Base-by-base conservation (phyloP, 2,329 filamentous ascomycete genomes). In the Penicillium sp. region DNA sequence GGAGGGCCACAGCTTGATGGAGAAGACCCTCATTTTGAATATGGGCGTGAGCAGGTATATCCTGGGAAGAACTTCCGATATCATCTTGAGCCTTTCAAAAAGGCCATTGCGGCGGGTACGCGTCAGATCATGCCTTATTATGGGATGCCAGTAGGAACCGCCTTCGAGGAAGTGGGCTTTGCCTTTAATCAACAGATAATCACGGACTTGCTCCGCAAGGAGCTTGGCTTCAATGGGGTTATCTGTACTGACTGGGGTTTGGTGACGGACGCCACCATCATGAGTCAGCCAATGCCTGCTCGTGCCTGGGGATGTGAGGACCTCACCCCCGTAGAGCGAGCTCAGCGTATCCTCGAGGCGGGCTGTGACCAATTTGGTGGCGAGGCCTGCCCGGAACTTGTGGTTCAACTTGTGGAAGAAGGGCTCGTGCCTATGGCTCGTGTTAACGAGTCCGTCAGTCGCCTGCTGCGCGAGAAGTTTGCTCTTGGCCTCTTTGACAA, bases 281-380 rank as follows among this genome's bases (percentile, higher is more conserved):
- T 26, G 13, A 6, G 31, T 13, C 31, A 38, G 19, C 11, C 57
- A 53, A 31, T 44, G 31, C 13, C 52, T 59, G 49, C 48, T 49
- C 49, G 49, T 4, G 57, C 57, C 8, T 59, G 57, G 57, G 57
- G 57, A 9, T 48, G 49, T 1, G 57, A 59, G 29, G 9, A 47
- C 21, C 49, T 59, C 23, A 35, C 31, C 13, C 31, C 31, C 31
- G 7, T 35, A 13, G 8, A 59, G 48, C 29, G 49, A 59, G 29
- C 47, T 3, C 35, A 53, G 41, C 48, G 49, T 15, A 59, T 59
- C 41, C 21, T 59, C 13, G 49, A 59, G 11, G 57, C 49, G 26
- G 48, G 49, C 15, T 53, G 49, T 17, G 57, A 59, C 41, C 49
- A 59, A 17, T 59, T 59, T 31, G 57, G 57, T n/a, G 57, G 57